Evolutionary conservation across 768 basidiomycete genomes (phyloP).

Genomic region (Leccinum disarticulatum): DNA sequence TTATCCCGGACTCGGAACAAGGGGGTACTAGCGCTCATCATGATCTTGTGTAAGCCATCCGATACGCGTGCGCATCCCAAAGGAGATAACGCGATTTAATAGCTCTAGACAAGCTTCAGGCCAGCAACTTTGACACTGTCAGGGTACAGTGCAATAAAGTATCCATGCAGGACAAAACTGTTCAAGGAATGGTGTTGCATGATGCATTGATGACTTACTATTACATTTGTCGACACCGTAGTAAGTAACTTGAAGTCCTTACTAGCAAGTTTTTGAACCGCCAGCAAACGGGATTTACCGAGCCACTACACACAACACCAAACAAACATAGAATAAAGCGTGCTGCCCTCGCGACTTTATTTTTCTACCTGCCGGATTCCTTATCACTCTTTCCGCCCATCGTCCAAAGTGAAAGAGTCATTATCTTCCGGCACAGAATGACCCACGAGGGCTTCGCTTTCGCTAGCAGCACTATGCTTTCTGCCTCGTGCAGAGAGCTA

Average conservation of each 20-base stretch:
- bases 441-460: conserved; percentile 55
- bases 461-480: conserved; percentile 71
- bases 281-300: conserved; percentile 13
- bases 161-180: neutral
- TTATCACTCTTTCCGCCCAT: conserved; percentile 30
- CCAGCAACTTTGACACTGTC: neutral
- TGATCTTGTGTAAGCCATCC: neutral
- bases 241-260: neutral
- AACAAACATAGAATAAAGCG: conserved; percentile 17
- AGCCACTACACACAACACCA: conserved; percentile 14
- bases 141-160: neutral
- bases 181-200: neutral
- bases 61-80: neutral
- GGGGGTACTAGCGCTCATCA: neutral
- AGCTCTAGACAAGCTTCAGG: neutral
- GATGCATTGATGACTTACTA: neutral
- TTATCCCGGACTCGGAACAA: neutral
- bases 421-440: conserved; percentile 47
- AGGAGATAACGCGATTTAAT: conserved; percentile 3
- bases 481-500: conserved; percentile 37
- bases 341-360: neutral
- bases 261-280: neutral
- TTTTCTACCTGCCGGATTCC: conserved; percentile 24
- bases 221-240: neutral
- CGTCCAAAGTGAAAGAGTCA: conserved; percentile 20